A percentile compares a stretch with the other conserved stretches of the same genome.
Conservation (phyloP, 1,284 basidiomycete species). For the Leccinum ponderosum region DNA sequence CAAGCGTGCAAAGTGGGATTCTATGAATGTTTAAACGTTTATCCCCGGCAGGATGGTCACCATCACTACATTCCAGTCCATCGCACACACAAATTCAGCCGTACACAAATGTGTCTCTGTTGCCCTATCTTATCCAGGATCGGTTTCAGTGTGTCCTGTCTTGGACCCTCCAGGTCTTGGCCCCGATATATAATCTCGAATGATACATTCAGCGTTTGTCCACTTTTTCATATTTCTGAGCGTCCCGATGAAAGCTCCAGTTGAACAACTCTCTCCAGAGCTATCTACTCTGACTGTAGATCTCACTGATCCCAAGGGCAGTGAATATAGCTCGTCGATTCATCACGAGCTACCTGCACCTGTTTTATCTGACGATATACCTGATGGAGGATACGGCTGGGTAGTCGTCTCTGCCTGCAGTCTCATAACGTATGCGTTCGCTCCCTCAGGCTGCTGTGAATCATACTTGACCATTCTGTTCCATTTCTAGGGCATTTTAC, state of each 20-base stretch:
- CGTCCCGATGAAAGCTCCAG: not conserved
- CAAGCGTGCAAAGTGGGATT: conserved; percentile 60
- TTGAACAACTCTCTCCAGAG: not conserved
- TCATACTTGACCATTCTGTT: not conserved
- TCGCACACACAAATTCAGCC: not conserved
- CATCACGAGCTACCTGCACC: not conserved
- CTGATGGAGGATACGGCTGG: conserved; percentile 27
- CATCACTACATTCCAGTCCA: not conserved
- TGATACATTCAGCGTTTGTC: not conserved
- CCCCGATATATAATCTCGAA: conserved; percentile 3
- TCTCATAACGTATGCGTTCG: conserved; percentile 22
- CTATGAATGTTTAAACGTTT: conserved; percentile 30
- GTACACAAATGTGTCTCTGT: not conserved
- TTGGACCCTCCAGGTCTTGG: not conserved
- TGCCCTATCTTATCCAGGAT: not conserved
- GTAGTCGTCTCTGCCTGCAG: conserved; percentile 20
- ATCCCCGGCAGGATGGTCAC: not conserved
- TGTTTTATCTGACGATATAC: conserved; percentile 8
- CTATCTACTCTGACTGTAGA: not conserved
- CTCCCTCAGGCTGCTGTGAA: not conserved
- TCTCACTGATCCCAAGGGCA: not conserved
- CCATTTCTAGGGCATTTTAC: conserved; percentile 21
- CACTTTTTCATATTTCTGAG: not conserved
- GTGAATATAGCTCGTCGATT: not conserved
- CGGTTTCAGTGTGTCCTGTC: conserved; percentile 8